Conservation (phyloP, 257 asterid species). For the Ehretia macrophylla region DNA sequence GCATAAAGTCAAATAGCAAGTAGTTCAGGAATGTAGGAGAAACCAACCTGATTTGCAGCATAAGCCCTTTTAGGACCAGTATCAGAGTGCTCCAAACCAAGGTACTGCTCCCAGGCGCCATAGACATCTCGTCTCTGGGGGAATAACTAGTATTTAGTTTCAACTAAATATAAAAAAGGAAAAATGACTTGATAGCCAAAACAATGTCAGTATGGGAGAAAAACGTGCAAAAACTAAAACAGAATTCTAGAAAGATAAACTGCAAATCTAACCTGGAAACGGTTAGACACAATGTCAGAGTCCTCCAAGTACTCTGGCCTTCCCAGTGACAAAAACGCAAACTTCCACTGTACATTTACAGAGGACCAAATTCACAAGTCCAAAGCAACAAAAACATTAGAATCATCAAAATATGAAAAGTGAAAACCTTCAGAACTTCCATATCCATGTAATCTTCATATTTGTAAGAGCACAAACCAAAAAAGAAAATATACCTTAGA, state of each 20-base stretch:
- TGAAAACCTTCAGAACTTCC: too few species aligned
- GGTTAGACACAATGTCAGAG: slow-evolving; percentile 69
- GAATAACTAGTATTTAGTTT: neutral
- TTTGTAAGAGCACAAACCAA: neutral
- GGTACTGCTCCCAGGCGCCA: slow-evolving; percentile 98
- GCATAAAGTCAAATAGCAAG: neutral
- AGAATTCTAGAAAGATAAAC: slow-evolving; percentile 4
- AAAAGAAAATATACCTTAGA: slow-evolving; percentile 59
- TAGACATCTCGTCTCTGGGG: slow-evolving; percentile 73
- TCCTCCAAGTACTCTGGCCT: slow-evolving; percentile 95
- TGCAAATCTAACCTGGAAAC: slow-evolving; percentile 60
- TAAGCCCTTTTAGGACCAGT: slow-evolving; percentile 77
- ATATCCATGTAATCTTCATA: too few species aligned
- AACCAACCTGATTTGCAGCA: slow-evolving; percentile 62
- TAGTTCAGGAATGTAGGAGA: neutral
- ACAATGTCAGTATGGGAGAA: neutral
- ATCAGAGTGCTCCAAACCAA: slow-evolving; percentile 94
- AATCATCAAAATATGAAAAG: neutral
- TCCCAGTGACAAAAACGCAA: slow-evolving; percentile 87
- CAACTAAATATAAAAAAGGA: neutral
- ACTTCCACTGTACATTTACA: slow-evolving; percentile 69
- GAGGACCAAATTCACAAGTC: slow-evolving; percentile 6
- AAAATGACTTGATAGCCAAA: neutral
- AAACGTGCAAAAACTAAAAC: neutral
- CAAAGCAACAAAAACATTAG: slow-evolving; percentile 10